Evolutionary conservation across 495 filamentous ascomycete genomes (phyloP).

Genomic region (Aspergillus asperescens): DNA sequence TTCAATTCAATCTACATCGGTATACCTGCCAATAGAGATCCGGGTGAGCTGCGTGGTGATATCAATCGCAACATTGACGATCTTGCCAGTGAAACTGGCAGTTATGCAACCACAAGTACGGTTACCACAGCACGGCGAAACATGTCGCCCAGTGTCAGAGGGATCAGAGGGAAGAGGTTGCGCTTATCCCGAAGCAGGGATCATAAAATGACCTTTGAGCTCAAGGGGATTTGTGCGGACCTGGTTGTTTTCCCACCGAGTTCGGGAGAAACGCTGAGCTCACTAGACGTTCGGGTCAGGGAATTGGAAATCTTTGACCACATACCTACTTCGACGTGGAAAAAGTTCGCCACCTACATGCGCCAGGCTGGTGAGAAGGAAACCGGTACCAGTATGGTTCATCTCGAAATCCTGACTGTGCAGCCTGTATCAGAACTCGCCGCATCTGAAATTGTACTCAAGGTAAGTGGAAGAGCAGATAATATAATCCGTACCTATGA

Average conservation of each 20-base stretch:
- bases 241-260: constrained; percentile 75
- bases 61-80: constrained; percentile 89
- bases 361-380: constrained; percentile 79
- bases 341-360: constrained; percentile 94
- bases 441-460: constrained; percentile 85
- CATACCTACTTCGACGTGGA: constrained; percentile 94
- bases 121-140: constrained; percentile 52
- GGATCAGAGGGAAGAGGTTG: constrained; percentile 53
- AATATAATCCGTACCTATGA: background rate
- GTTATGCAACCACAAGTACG: constrained; percentile 67
- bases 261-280: constrained; percentile 75
- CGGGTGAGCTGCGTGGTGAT: constrained; percentile 67
- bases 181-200: constrained; percentile 78
- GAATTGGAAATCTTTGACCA: constrained; percentile 93
- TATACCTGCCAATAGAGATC: constrained; percentile 80
- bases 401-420: constrained; percentile 82
- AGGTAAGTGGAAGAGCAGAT: constrained; percentile 43
- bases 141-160: constrained; percentile 40
- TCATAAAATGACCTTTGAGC: constrained; percentile 93
- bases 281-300: constrained; percentile 72
- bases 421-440: constrained; percentile 76
- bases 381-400: constrained; percentile 79
- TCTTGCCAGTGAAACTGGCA: constrained; percentile 79
- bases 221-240: constrained; percentile 80
- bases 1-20: constrained; percentile 99